A percentile compares a stretch with the other conserved stretches of the same genome.
phyloP scores from a whole-genome alignment of 805 yeast genomes.

The Metschnikowia lunata region DNA sequence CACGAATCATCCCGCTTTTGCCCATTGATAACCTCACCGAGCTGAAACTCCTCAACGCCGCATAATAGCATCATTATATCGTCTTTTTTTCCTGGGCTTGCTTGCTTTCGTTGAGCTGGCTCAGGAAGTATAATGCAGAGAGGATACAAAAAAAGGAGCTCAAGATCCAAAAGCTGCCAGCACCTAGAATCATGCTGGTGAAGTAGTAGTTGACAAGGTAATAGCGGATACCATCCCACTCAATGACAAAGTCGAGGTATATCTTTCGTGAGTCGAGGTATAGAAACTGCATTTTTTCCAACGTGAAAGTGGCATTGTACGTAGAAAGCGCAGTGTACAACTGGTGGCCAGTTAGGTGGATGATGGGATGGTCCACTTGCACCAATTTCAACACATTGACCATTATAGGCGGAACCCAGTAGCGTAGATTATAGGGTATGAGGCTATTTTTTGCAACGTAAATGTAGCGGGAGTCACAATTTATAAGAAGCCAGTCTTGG shows the following conservation, averaged over 20 bases:
- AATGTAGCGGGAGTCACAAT: slow-evolving; percentile 30
- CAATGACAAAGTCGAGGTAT: slow-evolving; percentile 25
- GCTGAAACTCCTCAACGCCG: slow-evolving; percentile 17
- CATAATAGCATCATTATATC: slow-evolving; percentile 1
- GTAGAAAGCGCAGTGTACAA: slow-evolving; percentile 2
- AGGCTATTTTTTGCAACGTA: slow-evolving; percentile 28
- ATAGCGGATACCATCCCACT: slow-evolving; percentile 41
- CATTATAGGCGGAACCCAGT: slow-evolving; percentile 35
- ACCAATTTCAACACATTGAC: slow-evolving; percentile 19
- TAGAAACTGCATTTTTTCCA: slow-evolving; percentile 6
- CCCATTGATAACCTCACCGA: slow-evolving; percentile 29
- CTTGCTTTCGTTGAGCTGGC: slow-evolving; percentile 6
- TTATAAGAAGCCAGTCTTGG: slow-evolving; percentile 16
- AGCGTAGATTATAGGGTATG: slow-evolving; percentile 34
- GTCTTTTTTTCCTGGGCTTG: neutral
- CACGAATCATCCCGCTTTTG: slow-evolving; percentile 36
- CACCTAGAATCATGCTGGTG: slow-evolving; percentile 33
- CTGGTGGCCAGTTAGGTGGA: slow-evolving; percentile 11
- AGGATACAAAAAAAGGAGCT: slow-evolving; percentile 29
- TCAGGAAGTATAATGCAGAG: slow-evolving; percentile 22
- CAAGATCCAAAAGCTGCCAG: slow-evolving; percentile 32
- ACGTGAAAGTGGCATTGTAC: slow-evolving; percentile 3
- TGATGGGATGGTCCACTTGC: slow-evolving; percentile 11
- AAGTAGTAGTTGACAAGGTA: slow-evolving; percentile 34
- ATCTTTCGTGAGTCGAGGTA: slow-evolving; percentile 11